Base-by-base conservation (phyloP, 192 early-diverging fungal species). In the Fimicolochytrium jonesii region DNA sequence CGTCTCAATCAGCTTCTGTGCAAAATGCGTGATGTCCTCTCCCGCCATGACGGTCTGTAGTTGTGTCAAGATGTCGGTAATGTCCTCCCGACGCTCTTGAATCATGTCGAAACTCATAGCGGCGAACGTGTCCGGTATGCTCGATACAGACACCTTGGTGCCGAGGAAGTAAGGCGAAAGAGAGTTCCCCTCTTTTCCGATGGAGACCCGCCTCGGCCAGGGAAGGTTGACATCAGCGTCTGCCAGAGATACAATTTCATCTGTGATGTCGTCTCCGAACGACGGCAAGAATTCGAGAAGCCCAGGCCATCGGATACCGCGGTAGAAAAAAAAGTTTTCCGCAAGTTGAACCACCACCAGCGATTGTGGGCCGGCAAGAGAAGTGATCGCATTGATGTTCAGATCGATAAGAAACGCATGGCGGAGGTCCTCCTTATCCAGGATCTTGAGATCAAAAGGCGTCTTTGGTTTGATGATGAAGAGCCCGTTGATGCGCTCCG, bases 271-370 rank as follows among this genome's bases (percentile, higher is more conserved):
- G n/a, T 22, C 15, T 17, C 61, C 61, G 25, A 65, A 63, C 7
- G 23, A 7, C 9, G 57, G 57, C 17, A 61, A 7, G 13, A 15
- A n/a, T 13, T 9, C 26, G 30, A 45, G 9, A 29, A 61, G 11
- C 30, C 61, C 61, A 9, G 17, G n/a, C 60, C 52, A 61, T 0
- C 59, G 15, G n/a, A 63, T 58, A 11, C 59, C 59, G 17, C 59
- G 59, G 35, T 60, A 60, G 35, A 60, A 60, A 22, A 59, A 60
- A 60, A 22, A 60, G n/a, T 60, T 60, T 10, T n/a, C 25, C 11
- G 56, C 18, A 18, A 60, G 15, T 11, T 56, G 15, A 11, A 60
- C 56, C 15, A 60, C 59, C 10, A 60, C 59, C 10, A 60, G 10
- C 15, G 59, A 56, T 22, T 63, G 60, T 13, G 59, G 59, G 20